Conservation (phyloP, 169 alveolate species). For the Plasmodium coatneyi region DNA sequence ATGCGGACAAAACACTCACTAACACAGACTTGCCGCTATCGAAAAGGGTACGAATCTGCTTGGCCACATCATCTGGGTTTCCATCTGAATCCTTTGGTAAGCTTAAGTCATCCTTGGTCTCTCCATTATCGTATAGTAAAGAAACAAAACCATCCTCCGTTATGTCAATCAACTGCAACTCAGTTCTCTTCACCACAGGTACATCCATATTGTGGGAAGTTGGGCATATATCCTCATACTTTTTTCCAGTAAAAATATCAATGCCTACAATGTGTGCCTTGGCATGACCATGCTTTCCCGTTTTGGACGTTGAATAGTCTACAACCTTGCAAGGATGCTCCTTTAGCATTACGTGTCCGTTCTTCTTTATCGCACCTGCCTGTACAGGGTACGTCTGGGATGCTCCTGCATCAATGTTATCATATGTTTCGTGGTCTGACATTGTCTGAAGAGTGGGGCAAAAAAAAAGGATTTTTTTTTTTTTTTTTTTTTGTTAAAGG, state of each 20-base stretch:
- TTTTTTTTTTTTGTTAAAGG: too few relatives aligned
- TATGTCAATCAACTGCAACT: slow-evolving; percentile 92
- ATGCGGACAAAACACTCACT: slow-evolving; percentile 93
- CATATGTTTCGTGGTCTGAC: slow-evolving; percentile 85
- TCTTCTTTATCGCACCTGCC: slow-evolving; percentile 97
- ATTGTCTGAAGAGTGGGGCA: background rate
- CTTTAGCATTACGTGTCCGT: slow-evolving; percentile 97
- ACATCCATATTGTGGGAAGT: slow-evolving; percentile 98
- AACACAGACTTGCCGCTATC: slow-evolving; percentile 90
- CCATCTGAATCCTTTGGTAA: slow-evolving; percentile 96
- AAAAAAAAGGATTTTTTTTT: background rate
- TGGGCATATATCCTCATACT: slow-evolving; percentile 97
- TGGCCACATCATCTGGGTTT: slow-evolving; percentile 91
- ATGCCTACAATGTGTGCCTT: slow-evolving; percentile 98
- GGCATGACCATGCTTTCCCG: slow-evolving; percentile 99
- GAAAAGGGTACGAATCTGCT: slow-evolving; percentile 87
- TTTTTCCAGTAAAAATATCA: slow-evolving; percentile 98
- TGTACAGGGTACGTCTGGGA: slow-evolving; percentile 95
- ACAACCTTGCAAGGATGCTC: slow-evolving; percentile 98
- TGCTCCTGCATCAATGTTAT: slow-evolving; percentile 94
- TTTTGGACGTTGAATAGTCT: slow-evolving; percentile 96
- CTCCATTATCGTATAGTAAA: slow-evolving; percentile 94
- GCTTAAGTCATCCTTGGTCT: slow-evolving; percentile 95
- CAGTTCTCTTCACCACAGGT: slow-evolving; percentile 95
- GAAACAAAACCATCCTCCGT: slow-evolving; percentile 95